These are phyloP conservation scores for Chaetoceros muelleri DNA, from an alignment of 108 stramenopile genomes.

Conservation along the genomic window DNA sequence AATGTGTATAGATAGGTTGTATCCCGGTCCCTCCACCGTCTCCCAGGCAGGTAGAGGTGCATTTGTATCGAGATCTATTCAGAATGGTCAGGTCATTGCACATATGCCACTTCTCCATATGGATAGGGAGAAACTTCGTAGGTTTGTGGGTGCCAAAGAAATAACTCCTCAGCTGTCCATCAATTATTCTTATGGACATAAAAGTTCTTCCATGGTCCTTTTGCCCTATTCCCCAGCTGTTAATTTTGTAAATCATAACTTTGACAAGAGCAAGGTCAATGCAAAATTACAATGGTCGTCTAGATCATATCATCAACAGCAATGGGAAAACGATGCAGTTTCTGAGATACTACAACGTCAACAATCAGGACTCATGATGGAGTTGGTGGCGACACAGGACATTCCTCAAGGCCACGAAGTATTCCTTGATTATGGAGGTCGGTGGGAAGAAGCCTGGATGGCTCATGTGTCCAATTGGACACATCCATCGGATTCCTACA, in stretches of 20 bases:
- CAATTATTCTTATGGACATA: conserved; percentile 70
- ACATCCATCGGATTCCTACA: conserved; percentile 4
- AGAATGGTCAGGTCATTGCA: conserved; percentile 50
- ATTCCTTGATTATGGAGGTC: conserved; percentile 62
- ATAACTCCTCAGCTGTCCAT: conserved; percentile 36
- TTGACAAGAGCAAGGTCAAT: conserved; percentile 27
- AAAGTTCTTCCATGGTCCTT: conserved; percentile 37
- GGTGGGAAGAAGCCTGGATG: conserved; percentile 72
- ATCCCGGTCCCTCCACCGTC: conserved; percentile 25
- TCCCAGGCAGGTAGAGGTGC: conserved; percentile 57
- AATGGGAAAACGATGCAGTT: conserved; percentile 15
- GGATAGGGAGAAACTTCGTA: background rate
- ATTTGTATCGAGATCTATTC: conserved; percentile 67
- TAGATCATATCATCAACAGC: conserved; percentile 10
- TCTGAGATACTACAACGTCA: conserved; percentile 4
- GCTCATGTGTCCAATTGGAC: conserved; percentile 23
- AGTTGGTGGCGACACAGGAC: conserved; percentile 51
- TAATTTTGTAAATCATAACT: conserved; percentile 53
- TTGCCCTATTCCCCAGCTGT: conserved; percentile 42
- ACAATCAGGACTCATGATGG: conserved; percentile 22
- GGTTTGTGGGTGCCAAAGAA: conserved; percentile 17
- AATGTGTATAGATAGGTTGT: conserved; percentile 41
- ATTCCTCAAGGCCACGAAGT: conserved; percentile 60
- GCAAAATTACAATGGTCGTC: conserved; percentile 35
- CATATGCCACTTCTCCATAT: conserved; percentile 67